These are phyloP conservation scores for Oropetium thomaeum DNA, from an alignment of 176 grass and related monocot species.

Conservation along the genomic window DNA sequence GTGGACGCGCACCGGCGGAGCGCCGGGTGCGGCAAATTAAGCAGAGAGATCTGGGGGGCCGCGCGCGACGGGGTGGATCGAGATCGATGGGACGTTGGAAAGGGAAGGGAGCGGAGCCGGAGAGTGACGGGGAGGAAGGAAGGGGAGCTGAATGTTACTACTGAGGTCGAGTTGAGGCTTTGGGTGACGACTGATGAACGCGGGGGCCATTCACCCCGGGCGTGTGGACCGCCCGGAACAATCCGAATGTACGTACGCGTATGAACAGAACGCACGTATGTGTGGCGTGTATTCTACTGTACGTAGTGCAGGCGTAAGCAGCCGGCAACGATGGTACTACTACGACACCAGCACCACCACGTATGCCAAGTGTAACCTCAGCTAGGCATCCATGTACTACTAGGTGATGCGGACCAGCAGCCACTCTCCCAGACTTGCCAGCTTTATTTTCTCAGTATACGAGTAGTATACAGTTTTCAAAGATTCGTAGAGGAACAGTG, in stretches of 20 bases:
- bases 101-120: constrained; percentile 37
- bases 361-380: neutral
- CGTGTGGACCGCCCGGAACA: too few relatives aligned
- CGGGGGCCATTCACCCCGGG: neutral
- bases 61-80: constrained; percentile 34
- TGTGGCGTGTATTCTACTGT: constrained; percentile 5
- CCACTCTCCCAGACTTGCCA: neutral
- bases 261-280: neutral
- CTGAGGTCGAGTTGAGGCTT: too few relatives aligned
- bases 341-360: neutral
- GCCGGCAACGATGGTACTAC: too few relatives aligned
- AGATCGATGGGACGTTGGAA: constrained; percentile 54
- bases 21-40: constrained; percentile 21
- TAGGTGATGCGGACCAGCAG: neutral
- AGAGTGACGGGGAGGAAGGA: constrained; percentile 47
- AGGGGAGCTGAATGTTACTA: constrained; percentile 42
- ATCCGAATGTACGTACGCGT: neutral
- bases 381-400: neutral
- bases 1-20: constrained; percentile 29
- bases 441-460: neutral
- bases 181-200: constrained; percentile 21
- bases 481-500: neutral
- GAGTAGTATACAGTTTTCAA: neutral
- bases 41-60: neutral
- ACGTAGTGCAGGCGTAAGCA: neutral